Evolutionary conservation across 1,284 basidiomycete species (phyloP).

Genomic region (Pseudozyma flocculosa): DNA sequence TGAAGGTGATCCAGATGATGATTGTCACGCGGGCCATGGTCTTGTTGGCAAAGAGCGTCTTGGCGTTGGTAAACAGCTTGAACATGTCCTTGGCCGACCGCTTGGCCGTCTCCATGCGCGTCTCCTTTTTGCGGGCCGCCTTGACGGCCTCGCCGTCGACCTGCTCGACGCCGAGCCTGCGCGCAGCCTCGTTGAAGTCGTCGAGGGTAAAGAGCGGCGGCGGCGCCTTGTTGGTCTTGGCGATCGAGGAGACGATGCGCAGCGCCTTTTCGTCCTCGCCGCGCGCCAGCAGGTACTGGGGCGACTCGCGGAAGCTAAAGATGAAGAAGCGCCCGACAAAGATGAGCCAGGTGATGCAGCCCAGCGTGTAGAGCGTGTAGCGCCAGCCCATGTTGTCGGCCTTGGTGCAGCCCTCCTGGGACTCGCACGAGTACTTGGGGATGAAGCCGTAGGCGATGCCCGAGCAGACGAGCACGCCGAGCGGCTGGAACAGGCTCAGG

Average conservation of each 20-base stretch:
- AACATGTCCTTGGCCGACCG: slow-evolving; percentile 36
- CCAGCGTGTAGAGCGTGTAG: slow-evolving; percentile 49
- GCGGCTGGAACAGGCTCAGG: slow-evolving; percentile 51
- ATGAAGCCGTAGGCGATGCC: slow-evolving; percentile 51
- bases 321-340: slow-evolving; percentile 52
- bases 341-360: slow-evolving; percentile 49
- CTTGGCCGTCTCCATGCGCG: slow-evolving; percentile 15
- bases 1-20: slow-evolving; percentile 49
- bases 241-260: slow-evolving; percentile 32
- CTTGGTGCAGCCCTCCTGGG: slow-evolving; percentile 24
- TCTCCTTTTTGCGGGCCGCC: slow-evolving; percentile 2
- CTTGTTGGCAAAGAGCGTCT: slow-evolving; percentile 57
- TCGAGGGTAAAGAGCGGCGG: slow-evolving; percentile 57
- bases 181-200: slow-evolving; percentile 58
- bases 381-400: slow-evolving; percentile 53
- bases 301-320: slow-evolving; percentile 50
- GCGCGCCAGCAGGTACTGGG: slow-evolving; percentile 44
- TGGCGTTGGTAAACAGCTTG: slow-evolving; percentile 52
- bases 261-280: slow-evolving; percentile 48
- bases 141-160: slow-evolving; percentile 9
- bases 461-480: slow-evolving; percentile 46
- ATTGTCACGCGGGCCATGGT: slow-evolving; percentile 56
- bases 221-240: slow-evolving; percentile 55
- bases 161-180: slow-evolving; percentile 14
- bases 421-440: slow-evolving; percentile 39